Percentiles rank a stretch among this genome's conserved stretches.
Evolutionary conservation across 345 rosid genomes (phyloP).

Genomic region (Boechera retrofracta): DNA sequence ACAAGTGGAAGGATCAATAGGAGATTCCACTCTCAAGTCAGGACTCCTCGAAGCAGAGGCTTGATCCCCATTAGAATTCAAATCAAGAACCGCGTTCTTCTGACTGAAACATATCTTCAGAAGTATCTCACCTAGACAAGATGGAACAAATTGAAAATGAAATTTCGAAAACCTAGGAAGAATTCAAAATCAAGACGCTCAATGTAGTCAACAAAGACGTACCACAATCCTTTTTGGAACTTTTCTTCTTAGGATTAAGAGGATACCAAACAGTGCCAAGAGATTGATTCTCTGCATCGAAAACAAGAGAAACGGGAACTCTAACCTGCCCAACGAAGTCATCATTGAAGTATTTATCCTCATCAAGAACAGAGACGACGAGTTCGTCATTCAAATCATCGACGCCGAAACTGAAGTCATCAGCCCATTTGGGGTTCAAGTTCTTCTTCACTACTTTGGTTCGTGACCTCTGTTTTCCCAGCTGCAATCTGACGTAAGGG

Average conservation of each 20-base stretch:
- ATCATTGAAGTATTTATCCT: conserved; percentile 87
- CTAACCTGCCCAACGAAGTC: conserved; percentile 81
- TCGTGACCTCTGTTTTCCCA: conserved; percentile 73
- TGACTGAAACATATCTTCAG: conserved; percentile 67
- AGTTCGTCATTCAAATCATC: conserved; percentile 93
- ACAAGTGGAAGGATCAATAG: conserved; percentile 51
- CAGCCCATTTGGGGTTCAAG: conserved; percentile 91
- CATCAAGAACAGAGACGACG: conserved; percentile 75
- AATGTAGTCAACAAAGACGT: conserved; percentile 23
- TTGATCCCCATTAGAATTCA: conserved; percentile 42
- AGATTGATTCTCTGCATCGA: conserved; percentile 78
- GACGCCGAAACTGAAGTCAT: conserved; percentile 87
- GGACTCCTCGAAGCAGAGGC: conserved; percentile 46
- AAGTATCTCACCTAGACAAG: conserved; percentile 79
- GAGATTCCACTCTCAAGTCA: conserved; percentile 48
- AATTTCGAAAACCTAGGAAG: background rate
- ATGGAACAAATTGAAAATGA: background rate
- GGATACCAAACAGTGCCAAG: conserved; percentile 82
- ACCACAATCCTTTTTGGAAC: conserved; percentile 87
- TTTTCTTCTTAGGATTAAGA: conserved; percentile 77
- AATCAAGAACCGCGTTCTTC: conserved; percentile 55
- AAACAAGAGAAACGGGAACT: conserved; percentile 68
- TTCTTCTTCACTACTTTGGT: conserved; percentile 89
- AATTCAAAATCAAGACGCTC: too few species aligned
- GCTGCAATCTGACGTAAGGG: conserved; percentile 83